Conservation (phyloP, 2,329 filamentous ascomycete species). For the Pseudogymnoascus sp. region DNA sequence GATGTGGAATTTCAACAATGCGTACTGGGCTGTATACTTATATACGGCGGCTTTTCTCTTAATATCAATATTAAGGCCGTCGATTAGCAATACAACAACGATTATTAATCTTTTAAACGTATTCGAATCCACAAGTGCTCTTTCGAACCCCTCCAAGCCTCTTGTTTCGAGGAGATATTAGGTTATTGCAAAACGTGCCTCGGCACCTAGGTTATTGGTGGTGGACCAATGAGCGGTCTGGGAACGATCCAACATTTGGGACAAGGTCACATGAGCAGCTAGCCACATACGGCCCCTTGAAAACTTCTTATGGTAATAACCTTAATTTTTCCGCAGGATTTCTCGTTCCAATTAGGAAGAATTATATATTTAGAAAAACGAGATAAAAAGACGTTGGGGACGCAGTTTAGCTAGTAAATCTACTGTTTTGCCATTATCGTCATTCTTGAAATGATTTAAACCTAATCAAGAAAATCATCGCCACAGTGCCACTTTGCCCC, state of each 20-base stretch:
- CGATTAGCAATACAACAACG: not conserved
- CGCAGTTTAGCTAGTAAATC: not conserved
- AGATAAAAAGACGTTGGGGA: not conserved
- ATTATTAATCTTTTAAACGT: constrained; percentile 2
- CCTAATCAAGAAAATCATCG: constrained; percentile 12
- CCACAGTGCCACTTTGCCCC: constrained; percentile 9
- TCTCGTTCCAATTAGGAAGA: not conserved
- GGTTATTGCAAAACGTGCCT: constrained; percentile 5
- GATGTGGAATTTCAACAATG: not conserved
- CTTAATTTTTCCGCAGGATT: not conserved
- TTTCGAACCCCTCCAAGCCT: not conserved
- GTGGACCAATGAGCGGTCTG: not conserved
- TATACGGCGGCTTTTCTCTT: constrained; percentile 4
- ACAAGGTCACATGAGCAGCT: not conserved
- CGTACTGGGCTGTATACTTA: not conserved
- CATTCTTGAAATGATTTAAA: constrained; percentile 5
- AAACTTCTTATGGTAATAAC: not conserved
- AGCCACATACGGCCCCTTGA: not conserved
- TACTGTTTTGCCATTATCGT: not conserved
- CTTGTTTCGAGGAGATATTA: constrained; percentile 7
- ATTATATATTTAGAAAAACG: not conserved
- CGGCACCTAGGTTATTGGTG: not conserved
- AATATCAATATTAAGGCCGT: constrained; percentile 6
- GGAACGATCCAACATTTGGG: not conserved
- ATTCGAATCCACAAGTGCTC: constrained; percentile 4